These are phyloP conservation scores for Penicillium odoratum DNA, from an alignment of 495 filamentous ascomycete species.

Conservation along the genomic window DNA sequence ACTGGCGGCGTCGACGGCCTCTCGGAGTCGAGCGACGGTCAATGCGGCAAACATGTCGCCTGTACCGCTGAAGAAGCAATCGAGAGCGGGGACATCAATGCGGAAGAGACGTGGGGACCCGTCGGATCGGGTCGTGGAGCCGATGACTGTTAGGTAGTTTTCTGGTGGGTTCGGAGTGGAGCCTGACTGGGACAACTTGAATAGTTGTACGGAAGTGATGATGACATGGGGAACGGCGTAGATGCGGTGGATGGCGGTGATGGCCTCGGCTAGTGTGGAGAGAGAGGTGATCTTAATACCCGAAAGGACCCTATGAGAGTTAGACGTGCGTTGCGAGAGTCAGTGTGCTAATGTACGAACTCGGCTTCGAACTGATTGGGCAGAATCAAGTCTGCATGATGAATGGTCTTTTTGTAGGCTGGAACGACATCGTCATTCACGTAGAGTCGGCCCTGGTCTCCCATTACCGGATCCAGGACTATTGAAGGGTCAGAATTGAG, in stretches of 20 bases:
- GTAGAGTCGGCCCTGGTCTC: conserved; percentile 88
- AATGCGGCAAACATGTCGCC: conserved; percentile 98
- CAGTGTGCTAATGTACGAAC: conserved; percentile 45
- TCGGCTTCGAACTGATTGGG: conserved; percentile 98
- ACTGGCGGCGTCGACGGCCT: conserved; percentile 59
- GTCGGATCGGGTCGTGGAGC: conserved; percentile 66
- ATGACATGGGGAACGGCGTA: conserved; percentile 87
- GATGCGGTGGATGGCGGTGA: conserved; percentile 70
- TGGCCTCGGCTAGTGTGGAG: conserved; percentile 65
- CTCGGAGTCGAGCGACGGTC: conserved; percentile 83
- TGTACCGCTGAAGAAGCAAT: conserved; percentile 92
- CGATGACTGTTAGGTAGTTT: conserved; percentile 69
- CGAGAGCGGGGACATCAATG: conserved; percentile 79
- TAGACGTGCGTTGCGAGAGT: not conserved
- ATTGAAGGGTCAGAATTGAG: not conserved
- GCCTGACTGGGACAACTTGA: conserved; percentile 36
- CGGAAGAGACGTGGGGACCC: conserved; percentile 73
- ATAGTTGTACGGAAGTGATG: conserved; percentile 77
- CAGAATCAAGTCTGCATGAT: conserved; percentile 83
- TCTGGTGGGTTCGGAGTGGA: conserved; percentile 39
- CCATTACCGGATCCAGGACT: conserved; percentile 98
- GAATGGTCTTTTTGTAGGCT: conserved; percentile 77
- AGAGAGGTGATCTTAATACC: conserved; percentile 79
- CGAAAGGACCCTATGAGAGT: conserved; percentile 64
- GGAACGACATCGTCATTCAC: conserved; percentile 87